These are phyloP conservation scores for Cladophialophora chaetospira DNA, from an alignment of 2,329 filamentous ascomycete genomes.

Conservation along the genomic window DNA sequence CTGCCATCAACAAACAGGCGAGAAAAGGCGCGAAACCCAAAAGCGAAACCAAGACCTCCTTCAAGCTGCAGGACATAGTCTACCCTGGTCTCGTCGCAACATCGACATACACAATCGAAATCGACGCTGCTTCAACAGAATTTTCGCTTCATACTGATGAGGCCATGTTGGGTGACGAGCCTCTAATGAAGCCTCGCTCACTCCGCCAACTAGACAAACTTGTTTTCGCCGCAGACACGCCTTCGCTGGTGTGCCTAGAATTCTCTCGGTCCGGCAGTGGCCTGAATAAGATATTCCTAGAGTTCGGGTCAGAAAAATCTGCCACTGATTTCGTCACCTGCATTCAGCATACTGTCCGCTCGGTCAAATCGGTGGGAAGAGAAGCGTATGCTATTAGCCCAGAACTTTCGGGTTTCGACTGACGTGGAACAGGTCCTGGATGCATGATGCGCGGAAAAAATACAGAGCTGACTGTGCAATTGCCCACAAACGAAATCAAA, in stretches of 20 bases:
- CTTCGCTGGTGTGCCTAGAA: conserved; percentile 7
- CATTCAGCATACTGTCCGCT: not conserved
- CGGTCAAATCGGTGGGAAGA: not conserved
- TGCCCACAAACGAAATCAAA: not conserved
- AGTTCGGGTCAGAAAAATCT: conserved; percentile 16
- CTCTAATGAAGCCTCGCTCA: not conserved
- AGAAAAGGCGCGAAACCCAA: not conserved
- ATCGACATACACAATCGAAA: conserved; percentile 11
- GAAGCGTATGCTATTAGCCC: conserved; percentile 2
- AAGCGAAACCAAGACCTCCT: not conserved
- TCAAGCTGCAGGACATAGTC: conserved; percentile 16
- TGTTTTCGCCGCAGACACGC: not conserved
- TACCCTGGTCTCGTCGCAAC: not conserved
- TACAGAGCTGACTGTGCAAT: not conserved
- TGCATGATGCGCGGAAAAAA: conserved; percentile 12
- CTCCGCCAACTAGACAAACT: conserved; percentile 19
- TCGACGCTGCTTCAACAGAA: conserved; percentile 15
- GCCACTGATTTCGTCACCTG: conserved; percentile 17
- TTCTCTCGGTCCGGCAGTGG: conserved; percentile 6
- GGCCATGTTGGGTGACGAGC: conserved; percentile 9
- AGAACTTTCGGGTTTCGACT: not conserved
- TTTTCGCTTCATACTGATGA: conserved; percentile 16
- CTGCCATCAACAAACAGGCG: not conserved
- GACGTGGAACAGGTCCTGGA: conserved; percentile 16
- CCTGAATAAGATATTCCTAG: conserved; percentile 15